Evolutionary conservation across 768 basidiomycete genomes (phyloP).

Genomic region (Boletus patriciae): DNA sequence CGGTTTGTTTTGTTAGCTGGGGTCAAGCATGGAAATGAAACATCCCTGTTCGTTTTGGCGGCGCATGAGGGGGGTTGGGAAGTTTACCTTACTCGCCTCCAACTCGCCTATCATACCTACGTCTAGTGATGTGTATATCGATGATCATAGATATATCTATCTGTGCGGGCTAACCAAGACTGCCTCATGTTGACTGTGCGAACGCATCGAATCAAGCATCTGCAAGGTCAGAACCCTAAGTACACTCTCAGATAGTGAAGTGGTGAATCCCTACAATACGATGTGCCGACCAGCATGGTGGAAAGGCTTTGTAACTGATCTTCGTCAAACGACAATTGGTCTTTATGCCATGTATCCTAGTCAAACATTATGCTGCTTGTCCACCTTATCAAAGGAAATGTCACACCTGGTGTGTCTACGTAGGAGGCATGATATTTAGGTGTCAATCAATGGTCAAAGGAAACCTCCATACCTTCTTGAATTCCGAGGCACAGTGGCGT

Average conservation of each 20-base stretch:
- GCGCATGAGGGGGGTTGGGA: neutral
- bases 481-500: constrained; percentile 79
- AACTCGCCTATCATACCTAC: neutral
- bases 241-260: neutral
- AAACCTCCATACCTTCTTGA: constrained; percentile 67
- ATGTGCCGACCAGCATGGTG: constrained; percentile 87
- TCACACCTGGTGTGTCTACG: constrained; percentile 62
- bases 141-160: neutral
- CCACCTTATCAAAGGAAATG: neutral
- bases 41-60: neutral
- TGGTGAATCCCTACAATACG: constrained; percentile 62
- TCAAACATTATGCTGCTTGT: constrained; percentile 11
- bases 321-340: constrained; percentile 83
- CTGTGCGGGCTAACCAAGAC: neutral
- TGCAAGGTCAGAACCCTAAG: constrained; percentile 19
- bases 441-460: neutral
- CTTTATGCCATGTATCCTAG: constrained; percentile 90
- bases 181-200: constrained; percentile 2
- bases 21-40: neutral
- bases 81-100: neutral
- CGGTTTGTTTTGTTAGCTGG: neutral
- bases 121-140: constrained; percentile 2
- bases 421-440: constrained; percentile 1
- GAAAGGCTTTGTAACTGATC: constrained; percentile 86
- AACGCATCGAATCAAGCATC: constrained; percentile 26